phyloP scores from a whole-genome alignment of 345 rosid species.

The Turritis glabra region DNA sequence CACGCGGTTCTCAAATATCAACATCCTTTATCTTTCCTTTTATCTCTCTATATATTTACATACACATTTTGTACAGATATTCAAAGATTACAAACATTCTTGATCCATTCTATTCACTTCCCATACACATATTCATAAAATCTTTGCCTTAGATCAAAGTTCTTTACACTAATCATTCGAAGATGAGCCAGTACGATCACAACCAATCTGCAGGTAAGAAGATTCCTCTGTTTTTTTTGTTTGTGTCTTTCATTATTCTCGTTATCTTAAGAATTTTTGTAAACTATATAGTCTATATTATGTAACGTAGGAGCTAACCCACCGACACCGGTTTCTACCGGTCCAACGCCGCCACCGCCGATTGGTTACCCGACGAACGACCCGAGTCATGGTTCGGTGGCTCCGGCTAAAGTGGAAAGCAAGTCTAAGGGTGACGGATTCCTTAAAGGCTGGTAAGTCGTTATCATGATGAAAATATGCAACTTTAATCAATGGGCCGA shows the following conservation, averaged over 20 bases:
- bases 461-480: not conserved
- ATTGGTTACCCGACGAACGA: conserved; percentile 37
- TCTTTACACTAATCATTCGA: not conserved
- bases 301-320: conserved; percentile 29
- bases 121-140: not conserved
- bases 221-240: not conserved
- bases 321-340: conserved; percentile 36
- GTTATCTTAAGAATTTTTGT: not conserved
- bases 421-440: conserved; percentile 41
- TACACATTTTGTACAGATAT: not conserved
- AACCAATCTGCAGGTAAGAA: conserved; percentile 32
- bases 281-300: not conserved
- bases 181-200: conserved; percentile 32
- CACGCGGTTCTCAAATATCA: no score
- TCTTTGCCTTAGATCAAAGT: conserved; percentile 1
- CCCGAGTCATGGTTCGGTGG: conserved; percentile 15
- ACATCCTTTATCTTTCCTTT: not conserved
- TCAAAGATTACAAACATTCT: conserved; percentile 9
- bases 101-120: not conserved
- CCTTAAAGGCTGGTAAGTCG: conserved; percentile 34
- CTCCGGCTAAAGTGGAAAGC: conserved; percentile 34
- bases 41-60: conserved; percentile 2
- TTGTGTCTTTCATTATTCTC: not conserved
- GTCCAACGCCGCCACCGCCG: conserved; percentile 25
- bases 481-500: not conserved